Percentiles rank a stretch among this genome's conserved stretches.
phyloP scores from a whole-genome alignment of 176 grass and related monocot genomes.

The Sorghum bicolor region Sorghum_bicolor_NCBIv3 NC_012870.2:73857501-73858000 shows the following conservation, averaged over 20 bases:
- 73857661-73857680: conserved; percentile 35
- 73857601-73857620: conserved; percentile 34
- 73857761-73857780: conserved; percentile 41
- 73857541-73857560: conserved; percentile 12
- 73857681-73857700: conserved; percentile 58
- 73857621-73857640: conserved; percentile 41
- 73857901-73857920: conserved; percentile 45
- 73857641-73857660: conserved; percentile 36
- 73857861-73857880: conserved; percentile 64
- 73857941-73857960: conserved; percentile 66
- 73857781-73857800: conserved; percentile 30
- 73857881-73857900: conserved; percentile 43
- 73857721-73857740: conserved; percentile 73
- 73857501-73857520: conserved; percentile 53
- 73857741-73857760: conserved; percentile 69
- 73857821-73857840: conserved; percentile 83
- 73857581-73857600: conserved; percentile 14
- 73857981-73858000: conserved; percentile 77
- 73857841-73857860: conserved; percentile 60
- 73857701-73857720: conserved; percentile 66
- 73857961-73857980: conserved; percentile 51
- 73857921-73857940: conserved; percentile 79
- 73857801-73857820: conserved; percentile 68
- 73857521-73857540: conserved; percentile 26
- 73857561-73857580: conserved; percentile 35